Evolutionary conservation across 1,284 basidiomycete genomes (phyloP).

Genomic region (Ustilago curta): DNA sequence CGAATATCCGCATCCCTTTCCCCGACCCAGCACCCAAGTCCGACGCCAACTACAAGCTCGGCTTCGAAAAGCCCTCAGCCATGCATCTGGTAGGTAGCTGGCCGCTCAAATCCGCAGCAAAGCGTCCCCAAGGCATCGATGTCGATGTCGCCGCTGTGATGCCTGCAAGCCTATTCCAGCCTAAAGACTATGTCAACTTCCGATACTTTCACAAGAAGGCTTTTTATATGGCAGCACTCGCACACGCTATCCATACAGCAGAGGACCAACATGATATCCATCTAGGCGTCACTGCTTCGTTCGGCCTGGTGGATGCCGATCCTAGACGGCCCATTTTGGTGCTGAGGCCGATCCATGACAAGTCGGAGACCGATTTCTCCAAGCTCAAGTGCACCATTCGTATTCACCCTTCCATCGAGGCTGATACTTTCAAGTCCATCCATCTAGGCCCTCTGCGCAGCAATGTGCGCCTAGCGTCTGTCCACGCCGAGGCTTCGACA

Average conservation of each 20-base stretch:
- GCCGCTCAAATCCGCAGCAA: constrained; percentile 60
- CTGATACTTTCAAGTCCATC: constrained; percentile 75
- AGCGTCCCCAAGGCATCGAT: constrained; percentile 60
- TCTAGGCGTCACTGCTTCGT: constrained; percentile 75
- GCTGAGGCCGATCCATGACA: constrained; percentile 74
- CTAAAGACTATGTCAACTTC: constrained; percentile 91
- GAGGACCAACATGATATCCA: constrained; percentile 62
- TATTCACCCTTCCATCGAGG: constrained; percentile 78
- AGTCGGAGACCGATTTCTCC: constrained; percentile 75
- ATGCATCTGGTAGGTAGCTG: constrained; percentile 73
- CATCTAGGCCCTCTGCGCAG: constrained; percentile 78
- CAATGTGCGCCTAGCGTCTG: constrained; percentile 71
- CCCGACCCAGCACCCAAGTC: constrained; percentile 59
- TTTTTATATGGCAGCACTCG: constrained; percentile 87
- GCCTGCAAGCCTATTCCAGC: constrained; percentile 81
- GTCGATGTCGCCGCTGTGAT: constrained; percentile 66
- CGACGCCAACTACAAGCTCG: constrained; percentile 75
- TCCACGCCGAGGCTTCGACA: constrained; percentile 6
- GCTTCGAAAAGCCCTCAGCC: constrained; percentile 84
- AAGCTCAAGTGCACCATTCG: constrained; percentile 79
- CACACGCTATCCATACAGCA: constrained; percentile 74
- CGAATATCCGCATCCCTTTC: constrained; percentile 71
- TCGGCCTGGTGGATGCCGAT: constrained; percentile 76
- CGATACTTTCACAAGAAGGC: constrained; percentile 93
- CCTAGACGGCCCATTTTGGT: constrained; percentile 79